phyloP scores from a whole-genome alignment of 2,329 filamentous ascomycete genomes.

The Thielaviopsis punctulata region DNA sequence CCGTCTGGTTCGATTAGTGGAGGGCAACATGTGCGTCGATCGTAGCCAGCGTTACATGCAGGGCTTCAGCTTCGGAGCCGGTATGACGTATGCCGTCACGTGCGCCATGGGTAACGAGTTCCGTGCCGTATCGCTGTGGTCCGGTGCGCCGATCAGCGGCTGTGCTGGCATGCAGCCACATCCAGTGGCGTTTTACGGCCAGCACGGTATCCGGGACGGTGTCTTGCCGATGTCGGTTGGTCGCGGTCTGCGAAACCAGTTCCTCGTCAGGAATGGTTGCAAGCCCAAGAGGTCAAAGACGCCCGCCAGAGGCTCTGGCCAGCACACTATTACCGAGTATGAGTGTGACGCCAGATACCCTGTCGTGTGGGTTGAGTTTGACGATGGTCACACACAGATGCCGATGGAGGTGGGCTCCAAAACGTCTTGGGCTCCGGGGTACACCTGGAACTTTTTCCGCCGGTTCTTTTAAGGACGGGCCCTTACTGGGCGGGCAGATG shows the following conservation, averaged over 20 bases:
- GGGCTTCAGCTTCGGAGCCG: constrained; percentile 26
- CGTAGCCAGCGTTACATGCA: constrained; percentile 24
- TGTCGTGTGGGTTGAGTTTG: constrained; percentile 18
- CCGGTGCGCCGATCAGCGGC: constrained; percentile 18
- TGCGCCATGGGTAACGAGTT: constrained; percentile 22
- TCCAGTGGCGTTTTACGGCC: constrained; percentile 22
- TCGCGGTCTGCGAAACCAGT: constrained; percentile 20
- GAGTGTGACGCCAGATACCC: constrained; percentile 16
- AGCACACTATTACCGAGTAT: constrained; percentile 17
- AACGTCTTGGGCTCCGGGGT: background rate
- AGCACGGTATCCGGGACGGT: constrained; percentile 21
- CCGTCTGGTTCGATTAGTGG: constrained; percentile 21
- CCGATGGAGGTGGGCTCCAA: constrained; percentile 4
- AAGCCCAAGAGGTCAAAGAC: constrained; percentile 15
- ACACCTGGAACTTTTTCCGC: constrained; percentile 12
- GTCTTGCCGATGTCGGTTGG: constrained; percentile 20
- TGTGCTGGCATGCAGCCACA: constrained; percentile 17
- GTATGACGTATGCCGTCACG: constrained; percentile 25
- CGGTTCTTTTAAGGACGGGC: constrained; percentile 14
- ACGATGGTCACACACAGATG: constrained; percentile 10
- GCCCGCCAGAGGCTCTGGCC: constrained; percentile 12
- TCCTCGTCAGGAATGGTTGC: constrained; percentile 21
- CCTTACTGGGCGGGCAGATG: too few species aligned
- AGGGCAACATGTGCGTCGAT: constrained; percentile 26
- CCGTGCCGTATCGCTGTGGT: constrained; percentile 21